phyloP scores from a whole-genome alignment of 2,329 filamentous ascomycete genomes.

The Ophiostoma perfectum region DNA sequence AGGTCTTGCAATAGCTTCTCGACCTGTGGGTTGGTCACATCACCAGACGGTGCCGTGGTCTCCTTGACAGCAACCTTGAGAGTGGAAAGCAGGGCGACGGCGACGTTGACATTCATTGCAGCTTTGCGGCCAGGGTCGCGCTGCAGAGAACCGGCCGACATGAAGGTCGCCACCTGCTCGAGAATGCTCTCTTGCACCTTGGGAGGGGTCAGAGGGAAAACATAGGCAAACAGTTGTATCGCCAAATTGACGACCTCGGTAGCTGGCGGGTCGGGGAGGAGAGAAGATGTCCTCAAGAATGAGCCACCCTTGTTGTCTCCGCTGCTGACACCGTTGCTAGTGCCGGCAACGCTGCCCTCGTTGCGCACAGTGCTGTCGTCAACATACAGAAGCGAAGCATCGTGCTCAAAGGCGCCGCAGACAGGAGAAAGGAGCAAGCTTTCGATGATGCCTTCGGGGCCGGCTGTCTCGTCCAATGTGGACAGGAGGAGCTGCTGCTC shows the following conservation, averaged over 20 bases:
- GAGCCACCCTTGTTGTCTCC: neutral
- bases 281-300: neutral
- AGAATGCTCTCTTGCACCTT: conserved; percentile 95
- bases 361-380: conserved; percentile 25
- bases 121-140: conserved; percentile 83
- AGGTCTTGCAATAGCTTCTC: conserved; percentile 80
- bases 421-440: conserved; percentile 61
- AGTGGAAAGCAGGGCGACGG: conserved; percentile 71
- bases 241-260: conserved; percentile 94
- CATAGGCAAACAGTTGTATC: conserved; percentile 86
- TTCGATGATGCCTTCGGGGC: conserved; percentile 61
- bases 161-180: conserved; percentile 85
- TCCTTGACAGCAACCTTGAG: conserved; percentile 82
- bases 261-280: conserved; percentile 68
- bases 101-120: conserved; percentile 86
- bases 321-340: conserved; percentile 25
- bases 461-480: conserved; percentile 46
- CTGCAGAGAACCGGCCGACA: conserved; percentile 73
- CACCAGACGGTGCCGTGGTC: conserved; percentile 64
- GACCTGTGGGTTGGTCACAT: conserved; percentile 67
- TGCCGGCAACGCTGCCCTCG: conserved; percentile 11
- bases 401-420: conserved; percentile 80
- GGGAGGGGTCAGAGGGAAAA: conserved; percentile 78
- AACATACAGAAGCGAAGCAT: conserved; percentile 75
- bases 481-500: conserved; percentile 30